Base-by-base conservation (phyloP, 2,329 filamentous ascomycete genomes). In the Phymatotrichopsis omnivora region DNA sequence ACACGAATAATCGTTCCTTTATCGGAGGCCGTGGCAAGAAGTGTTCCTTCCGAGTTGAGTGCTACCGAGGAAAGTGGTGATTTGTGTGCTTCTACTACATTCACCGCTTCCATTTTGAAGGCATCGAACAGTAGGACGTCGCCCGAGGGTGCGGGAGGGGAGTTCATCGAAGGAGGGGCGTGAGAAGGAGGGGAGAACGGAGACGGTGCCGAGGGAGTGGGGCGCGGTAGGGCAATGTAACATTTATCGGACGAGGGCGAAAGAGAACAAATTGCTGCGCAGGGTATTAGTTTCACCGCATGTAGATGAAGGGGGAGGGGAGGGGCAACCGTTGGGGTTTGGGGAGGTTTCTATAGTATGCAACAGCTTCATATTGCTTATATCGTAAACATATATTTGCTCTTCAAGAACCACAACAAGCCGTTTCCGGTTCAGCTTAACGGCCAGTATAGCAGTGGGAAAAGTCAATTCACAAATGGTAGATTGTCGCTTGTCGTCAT, bases 391-490 rank as follows among this genome's bases (percentile, higher is more conserved):
- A 66, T 96, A 98, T 52, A 96, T 93, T 62, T 94, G 83, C 58
- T 94, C 86, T 63, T 98, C 91, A 45, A 96, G 73, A 11, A 96
- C 80, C 24, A 98, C 87, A 10, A 91, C 85, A 20, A 98, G 74
- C 28, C 91, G 80, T 65, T 95, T 96, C 56, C 91, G 76, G 64
- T 98, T 98, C 59, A 98, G 71, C 55, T 87, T 83, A 48, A 98
- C 85, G 16, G 89, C 87, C 30, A 96, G 75, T 8, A 98, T 86
- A 38, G 87, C 86, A n/a, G 87, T 93, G 10, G 89, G 89, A 59
- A 98, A 98, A 3, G 89, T 96, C 61, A 98, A 82, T 65, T 98
- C 91, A 75, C 91, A 98, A 63, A 98, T 96, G 49, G 93, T 84
- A 31, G 89, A 79, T 64, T 80, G 73, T 54, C 76, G 70, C 75